These are phyloP conservation scores for Aspergillus olivimuriae DNA, from an alignment of 495 filamentous ascomycete genomes.

Conservation along the genomic window DNA sequence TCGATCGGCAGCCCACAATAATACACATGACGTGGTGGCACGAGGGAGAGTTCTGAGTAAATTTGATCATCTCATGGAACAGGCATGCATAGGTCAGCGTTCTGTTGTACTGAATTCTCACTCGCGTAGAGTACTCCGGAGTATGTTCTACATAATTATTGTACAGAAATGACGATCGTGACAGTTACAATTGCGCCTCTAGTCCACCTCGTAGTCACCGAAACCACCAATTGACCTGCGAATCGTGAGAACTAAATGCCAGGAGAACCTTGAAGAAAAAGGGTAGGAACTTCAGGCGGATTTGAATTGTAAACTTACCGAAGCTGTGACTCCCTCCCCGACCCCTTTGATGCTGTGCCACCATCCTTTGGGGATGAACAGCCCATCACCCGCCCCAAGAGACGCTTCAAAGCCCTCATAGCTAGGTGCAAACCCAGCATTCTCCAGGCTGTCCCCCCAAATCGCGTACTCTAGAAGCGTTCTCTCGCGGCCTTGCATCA, in stretches of 20 bases:
- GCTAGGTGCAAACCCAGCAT: constrained; percentile 13
- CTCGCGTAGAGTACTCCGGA: too few species aligned
- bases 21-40: too few species aligned
- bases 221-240: constrained; percentile 91
- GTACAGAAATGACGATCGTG: too few species aligned
- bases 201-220: constrained; percentile 29
- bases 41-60: too few species aligned
- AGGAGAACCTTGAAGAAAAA: not conserved
- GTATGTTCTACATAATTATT: too few species aligned
- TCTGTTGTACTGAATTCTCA: too few species aligned
- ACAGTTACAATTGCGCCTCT: too few species aligned
- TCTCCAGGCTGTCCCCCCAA: constrained; percentile 48
- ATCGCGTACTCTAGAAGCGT: constrained; percentile 58
- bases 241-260: constrained; percentile 26
- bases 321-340: constrained; percentile 57
- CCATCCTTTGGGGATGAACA: constrained; percentile 91
- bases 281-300: too few species aligned
- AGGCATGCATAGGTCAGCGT: too few species aligned
- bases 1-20: too few species aligned
- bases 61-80: too few species aligned
- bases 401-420: constrained; percentile 47
- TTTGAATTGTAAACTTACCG: constrained; percentile 42
- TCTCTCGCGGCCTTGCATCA: constrained; percentile 79
- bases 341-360: constrained; percentile 89
- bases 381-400: constrained; percentile 60